phyloP scores from a whole-genome alignment of 306 rosid genomes.

The Biancaea sappan region DNA sequence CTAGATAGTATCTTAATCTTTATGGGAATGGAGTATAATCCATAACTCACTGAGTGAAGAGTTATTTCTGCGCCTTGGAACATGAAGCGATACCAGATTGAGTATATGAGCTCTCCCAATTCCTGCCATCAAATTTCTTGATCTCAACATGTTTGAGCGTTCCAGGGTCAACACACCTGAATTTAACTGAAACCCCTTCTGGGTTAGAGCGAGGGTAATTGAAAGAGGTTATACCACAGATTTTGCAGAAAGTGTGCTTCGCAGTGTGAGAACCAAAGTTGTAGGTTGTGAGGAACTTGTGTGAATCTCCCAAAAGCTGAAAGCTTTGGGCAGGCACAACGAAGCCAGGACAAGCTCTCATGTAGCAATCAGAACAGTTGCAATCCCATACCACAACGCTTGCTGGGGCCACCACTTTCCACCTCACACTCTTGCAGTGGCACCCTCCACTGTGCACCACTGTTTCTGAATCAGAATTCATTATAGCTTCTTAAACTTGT shows the following conservation, averaged over 20 bases:
- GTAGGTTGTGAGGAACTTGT: slow-evolving; percentile 68
- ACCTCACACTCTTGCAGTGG: slow-evolving; percentile 80
- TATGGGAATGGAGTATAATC: neutral
- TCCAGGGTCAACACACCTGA: slow-evolving; percentile 83
- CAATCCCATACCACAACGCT: slow-evolving; percentile 79
- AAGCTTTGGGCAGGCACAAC: slow-evolving; percentile 64
- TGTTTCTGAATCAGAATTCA: slow-evolving; percentile 62
- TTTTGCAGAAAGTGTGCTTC: slow-evolving; percentile 81
- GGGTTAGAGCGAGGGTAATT: slow-evolving; percentile 84
- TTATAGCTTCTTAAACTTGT: slow-evolving; percentile 33
- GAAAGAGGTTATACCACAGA: slow-evolving; percentile 90
- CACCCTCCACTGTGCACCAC: slow-evolving; percentile 82
- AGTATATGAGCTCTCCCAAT: slow-evolving; percentile 57
- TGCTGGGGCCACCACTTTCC: slow-evolving; percentile 66
- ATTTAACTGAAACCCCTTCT: slow-evolving; percentile 75
- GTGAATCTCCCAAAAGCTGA: slow-evolving; percentile 66
- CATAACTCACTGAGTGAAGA: neutral
- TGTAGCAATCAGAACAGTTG: slow-evolving; percentile 76
- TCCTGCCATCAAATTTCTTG: slow-evolving; percentile 64
- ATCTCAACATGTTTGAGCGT: slow-evolving; percentile 61
- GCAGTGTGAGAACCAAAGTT: slow-evolving; percentile 80
- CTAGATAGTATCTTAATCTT: neutral
- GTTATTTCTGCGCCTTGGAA: slow-evolving; percentile 51
- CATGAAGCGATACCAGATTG: slow-evolving; percentile 45
- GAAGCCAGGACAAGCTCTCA: slow-evolving; percentile 70